Conservation (phyloP, 495 filamentous ascomycete genomes). For the Neurospora pannonica region DNA sequence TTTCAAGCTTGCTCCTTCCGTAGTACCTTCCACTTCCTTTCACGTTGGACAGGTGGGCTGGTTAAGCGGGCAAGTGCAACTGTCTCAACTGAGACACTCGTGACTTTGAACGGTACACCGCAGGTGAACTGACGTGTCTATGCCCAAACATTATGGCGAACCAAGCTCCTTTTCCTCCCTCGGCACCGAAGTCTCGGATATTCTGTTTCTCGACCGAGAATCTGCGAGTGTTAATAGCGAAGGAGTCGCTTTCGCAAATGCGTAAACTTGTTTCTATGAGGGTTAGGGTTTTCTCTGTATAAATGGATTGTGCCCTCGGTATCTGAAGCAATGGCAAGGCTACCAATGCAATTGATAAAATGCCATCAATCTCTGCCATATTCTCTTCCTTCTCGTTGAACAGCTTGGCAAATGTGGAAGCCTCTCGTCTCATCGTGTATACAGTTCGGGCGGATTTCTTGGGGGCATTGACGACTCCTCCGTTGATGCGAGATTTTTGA, state of each 20-base stretch:
- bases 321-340: not conserved
- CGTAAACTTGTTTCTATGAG: not conserved
- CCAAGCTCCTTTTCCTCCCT: not conserved
- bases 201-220: not conserved
- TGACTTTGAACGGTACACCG: not conserved
- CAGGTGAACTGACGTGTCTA: not conserved
- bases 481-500: not conserved
- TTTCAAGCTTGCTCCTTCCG: not conserved
- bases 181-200: not conserved
- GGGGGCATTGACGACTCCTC: not conserved
- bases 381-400: not conserved
- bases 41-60: not conserved
- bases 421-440: not conserved
- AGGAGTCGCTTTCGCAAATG: not conserved
- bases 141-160: not conserved
- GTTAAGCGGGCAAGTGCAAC: not conserved
- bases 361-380: not conserved
- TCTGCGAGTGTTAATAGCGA: not conserved
- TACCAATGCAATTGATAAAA: not conserved
- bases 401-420: not conserved
- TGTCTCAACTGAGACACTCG: not conserved
- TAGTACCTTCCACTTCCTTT: not conserved
- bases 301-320: too few relatives aligned
- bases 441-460: not conserved
- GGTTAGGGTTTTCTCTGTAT: not conserved